A percentile compares a stretch with the other conserved stretches of the same genome.
Conservation (phyloP, 2,329 filamentous ascomycete species). For the Alternaria alternata region DNA sequence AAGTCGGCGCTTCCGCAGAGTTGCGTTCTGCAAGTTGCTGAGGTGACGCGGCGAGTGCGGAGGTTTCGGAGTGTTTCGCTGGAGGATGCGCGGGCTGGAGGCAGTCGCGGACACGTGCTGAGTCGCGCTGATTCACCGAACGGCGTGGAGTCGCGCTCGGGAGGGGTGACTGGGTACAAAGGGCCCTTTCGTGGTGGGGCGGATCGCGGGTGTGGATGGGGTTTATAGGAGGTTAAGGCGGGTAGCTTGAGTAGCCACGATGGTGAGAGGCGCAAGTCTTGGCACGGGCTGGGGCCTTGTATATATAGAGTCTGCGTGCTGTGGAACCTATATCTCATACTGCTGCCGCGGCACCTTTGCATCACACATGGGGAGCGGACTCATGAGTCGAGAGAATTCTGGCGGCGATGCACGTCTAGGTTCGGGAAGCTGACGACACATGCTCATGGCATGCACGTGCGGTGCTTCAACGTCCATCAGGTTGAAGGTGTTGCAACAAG, state of each 20-base stretch:
- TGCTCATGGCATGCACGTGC: constrained; percentile 10
- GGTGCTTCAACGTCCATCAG: background rate
- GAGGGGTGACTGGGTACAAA: constrained; percentile 30
- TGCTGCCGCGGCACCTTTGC: constrained; percentile 1
- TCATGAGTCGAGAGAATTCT: background rate
- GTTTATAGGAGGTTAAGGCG: constrained; percentile 30
- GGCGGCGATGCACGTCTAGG: background rate
- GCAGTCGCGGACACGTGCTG: constrained; percentile 29
- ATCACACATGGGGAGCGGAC: background rate
- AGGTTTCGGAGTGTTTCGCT: constrained; percentile 38
- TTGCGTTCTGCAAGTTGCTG: constrained; percentile 42
- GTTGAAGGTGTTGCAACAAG: background rate
- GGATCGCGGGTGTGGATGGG: constrained; percentile 39
- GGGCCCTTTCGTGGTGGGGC: constrained; percentile 42
- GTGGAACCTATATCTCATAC: constrained; percentile 9
- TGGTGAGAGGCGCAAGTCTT: constrained; percentile 31
- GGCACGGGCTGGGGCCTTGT: constrained; percentile 23
- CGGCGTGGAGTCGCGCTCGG: constrained; percentile 35
- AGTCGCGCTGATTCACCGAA: constrained; percentile 36
- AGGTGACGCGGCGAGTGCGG: constrained; percentile 45
- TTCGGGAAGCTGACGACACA: background rate
- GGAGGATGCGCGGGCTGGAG: constrained; percentile 26
- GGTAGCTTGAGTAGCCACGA: constrained; percentile 19
- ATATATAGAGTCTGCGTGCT: constrained; percentile 13
- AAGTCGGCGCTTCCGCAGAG: constrained; percentile 53